Evolutionary conservation across 1,284 basidiomycete species (phyloP).

Genomic region (Ustilago bromivora): DNA sequence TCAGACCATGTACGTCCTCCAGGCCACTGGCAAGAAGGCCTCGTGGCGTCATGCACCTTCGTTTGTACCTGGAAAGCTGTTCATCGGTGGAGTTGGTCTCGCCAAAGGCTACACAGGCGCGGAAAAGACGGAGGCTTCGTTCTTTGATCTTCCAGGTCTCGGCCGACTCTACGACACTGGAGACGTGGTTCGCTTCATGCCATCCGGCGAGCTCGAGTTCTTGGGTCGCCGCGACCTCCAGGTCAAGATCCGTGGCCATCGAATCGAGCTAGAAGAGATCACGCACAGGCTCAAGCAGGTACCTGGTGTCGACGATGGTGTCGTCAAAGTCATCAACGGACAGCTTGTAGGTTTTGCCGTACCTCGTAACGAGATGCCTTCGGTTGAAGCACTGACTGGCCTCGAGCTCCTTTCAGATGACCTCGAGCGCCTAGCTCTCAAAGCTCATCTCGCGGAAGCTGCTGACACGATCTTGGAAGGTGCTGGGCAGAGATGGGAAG

Average conservation of each 20-base stretch:
- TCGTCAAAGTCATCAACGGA: slow-evolving; percentile 3
- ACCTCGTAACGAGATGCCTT: not conserved
- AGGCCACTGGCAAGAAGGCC: not conserved
- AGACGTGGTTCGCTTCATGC: not conserved
- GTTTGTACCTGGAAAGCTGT: not conserved
- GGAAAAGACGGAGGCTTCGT: not conserved
- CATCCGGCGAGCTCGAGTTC: not conserved
- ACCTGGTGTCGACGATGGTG: not conserved
- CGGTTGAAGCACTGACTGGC: not conserved
- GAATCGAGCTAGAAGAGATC: slow-evolving; percentile 1
- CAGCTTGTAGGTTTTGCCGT: not conserved
- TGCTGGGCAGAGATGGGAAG: not conserved
- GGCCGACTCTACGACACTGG: not conserved
- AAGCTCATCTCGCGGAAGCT: not conserved
- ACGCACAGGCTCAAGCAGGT: not conserved
- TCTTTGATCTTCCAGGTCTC: not conserved
- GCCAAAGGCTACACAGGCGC: not conserved
- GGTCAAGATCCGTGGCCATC: not conserved
- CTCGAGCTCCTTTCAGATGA: not conserved
- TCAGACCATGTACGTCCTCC: not conserved
- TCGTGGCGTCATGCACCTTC: not conserved
- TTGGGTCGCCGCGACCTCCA: not conserved
- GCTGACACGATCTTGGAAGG: not conserved
- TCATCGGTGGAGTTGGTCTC: not conserved
- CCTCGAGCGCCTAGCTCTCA: not conserved